Conservation (phyloP, 139 green algal species). For the Micromonas pusilla region DNA sequence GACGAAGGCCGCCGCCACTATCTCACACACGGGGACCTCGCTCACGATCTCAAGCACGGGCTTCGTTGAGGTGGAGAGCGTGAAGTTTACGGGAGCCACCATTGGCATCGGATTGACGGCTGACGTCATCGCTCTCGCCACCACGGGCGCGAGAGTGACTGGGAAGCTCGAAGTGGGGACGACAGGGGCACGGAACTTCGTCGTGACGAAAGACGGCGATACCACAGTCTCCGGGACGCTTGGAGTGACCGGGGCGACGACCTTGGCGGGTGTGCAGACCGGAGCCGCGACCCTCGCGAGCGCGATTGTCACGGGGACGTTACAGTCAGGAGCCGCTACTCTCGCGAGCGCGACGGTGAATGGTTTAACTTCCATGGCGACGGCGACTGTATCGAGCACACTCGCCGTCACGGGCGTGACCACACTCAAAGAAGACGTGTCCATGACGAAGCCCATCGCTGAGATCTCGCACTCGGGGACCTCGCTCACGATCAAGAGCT, state of each 20-base stretch:
- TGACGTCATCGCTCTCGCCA: neutral
- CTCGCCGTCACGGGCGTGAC: neutral
- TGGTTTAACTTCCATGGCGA: too few species aligned
- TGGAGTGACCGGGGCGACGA: neutral
- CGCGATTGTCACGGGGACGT: too few species aligned
- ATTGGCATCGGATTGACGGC: neutral
- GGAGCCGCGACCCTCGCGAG: neutral
- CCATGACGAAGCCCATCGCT: neutral
- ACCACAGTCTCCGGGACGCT: neutral
- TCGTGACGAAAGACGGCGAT: too few species aligned
- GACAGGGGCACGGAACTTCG: too few species aligned
- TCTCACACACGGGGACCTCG: neutral
- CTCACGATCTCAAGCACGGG: neutral
- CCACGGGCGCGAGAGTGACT: neutral
- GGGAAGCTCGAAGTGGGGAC: neutral
- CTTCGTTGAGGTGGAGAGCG: neutral
- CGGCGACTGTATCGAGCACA: neutral
- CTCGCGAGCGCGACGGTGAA: neutral
- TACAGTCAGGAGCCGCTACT: neutral
- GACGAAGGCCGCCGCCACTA: neutral
- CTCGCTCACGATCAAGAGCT: neutral
- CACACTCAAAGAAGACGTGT: neutral
- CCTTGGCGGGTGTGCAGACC: neutral
- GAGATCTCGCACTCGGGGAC: neutral
- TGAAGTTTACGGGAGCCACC: neutral